Base-by-base conservation (phyloP, 1,139 yeast genomes). In the Candida pseudocylindracea region DNA sequence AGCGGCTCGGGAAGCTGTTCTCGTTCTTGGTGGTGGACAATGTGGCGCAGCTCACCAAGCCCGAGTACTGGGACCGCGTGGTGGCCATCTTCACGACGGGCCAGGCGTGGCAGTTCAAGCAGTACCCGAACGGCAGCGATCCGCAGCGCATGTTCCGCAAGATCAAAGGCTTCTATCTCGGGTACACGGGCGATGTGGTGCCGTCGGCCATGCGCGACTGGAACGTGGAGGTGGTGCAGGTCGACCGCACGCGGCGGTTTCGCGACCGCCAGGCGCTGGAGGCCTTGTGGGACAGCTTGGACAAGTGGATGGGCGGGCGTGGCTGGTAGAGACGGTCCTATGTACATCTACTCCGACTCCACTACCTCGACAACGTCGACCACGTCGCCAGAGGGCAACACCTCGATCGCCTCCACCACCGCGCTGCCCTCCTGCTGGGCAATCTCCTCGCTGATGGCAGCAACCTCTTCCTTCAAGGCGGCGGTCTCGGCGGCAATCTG, bases 51-150 rank as follows among this genome's bases (percentile, higher is more conserved):
- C 85, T 88, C 57, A 73, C 78, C 24, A 85, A 83, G 47, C 93
- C 93, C 3, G 98, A 88, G 46, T 83, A 91, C 52, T 88, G 99
- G 99, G 81, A 75, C 44, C 64, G 98, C 37, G 95, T 91, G 2
- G 79, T 88, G 33, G 96, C 93, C 0, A 80, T 88, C 26, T 78
- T 88, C 55, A 88, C 94, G 11, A 88, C 96, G 2, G 98, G 99
- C 12, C 98, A 88, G 54, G 64, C 74, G 34, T 88, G 99, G 99
- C 99, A 88, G 54, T 80, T 88, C 53, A 69, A 79, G 44, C 71
- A 73, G 44, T 88, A 88, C 52, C 78, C 75, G 45, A 78, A 83
- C 67, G 63, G 72, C 28, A 6, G 20, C 20, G 6, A 15, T 6
- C 20, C 20, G 20, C 29, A 31, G 11, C 70, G 73, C 37, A 58